Evolutionary conservation across 495 filamentous ascomycete genomes (phyloP).

Genomic region (Talaromyces wortmannii): DNA sequence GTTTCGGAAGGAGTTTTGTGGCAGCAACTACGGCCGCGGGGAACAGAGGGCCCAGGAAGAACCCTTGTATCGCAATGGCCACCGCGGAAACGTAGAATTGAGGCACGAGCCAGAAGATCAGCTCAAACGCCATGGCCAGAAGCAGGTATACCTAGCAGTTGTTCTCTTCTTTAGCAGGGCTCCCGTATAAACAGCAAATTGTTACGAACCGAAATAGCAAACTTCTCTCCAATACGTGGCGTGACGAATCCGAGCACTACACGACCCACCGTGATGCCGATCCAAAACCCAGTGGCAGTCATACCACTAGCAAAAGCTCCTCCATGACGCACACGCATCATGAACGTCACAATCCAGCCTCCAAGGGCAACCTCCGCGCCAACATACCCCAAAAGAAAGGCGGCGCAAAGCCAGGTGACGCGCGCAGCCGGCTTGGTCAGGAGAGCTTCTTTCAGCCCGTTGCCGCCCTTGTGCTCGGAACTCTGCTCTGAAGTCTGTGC

Average conservation of each 20-base stretch:
- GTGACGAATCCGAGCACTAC: constrained; percentile 58
- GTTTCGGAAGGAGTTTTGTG: constrained; percentile 72
- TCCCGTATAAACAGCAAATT: no score
- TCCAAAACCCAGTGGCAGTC: constrained; percentile 61
- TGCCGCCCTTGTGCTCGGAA: constrained; percentile 30
- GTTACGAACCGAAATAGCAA: constrained; percentile 42
- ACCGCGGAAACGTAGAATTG: constrained; percentile 67
- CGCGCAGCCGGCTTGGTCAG: constrained; percentile 32
- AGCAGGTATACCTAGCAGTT: constrained; percentile 40
- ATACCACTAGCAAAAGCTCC: constrained; percentile 51
- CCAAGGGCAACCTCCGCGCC: constrained; percentile 82
- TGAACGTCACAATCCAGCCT: constrained; percentile 63
- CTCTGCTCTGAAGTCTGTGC: constrained; percentile 18
- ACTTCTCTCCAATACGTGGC: constrained; percentile 51
- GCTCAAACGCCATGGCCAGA: constrained; percentile 43
- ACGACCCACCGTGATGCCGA: constrained; percentile 56
- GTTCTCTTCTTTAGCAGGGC: neutral
- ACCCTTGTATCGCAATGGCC: constrained; percentile 60
- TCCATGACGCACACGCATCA: constrained; percentile 52
- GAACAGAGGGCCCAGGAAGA: constrained; percentile 62
- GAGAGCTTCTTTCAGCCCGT: constrained; percentile 47
- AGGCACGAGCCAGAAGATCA: constrained; percentile 64
- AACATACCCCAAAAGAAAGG: constrained; percentile 76
- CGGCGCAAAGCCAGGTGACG: constrained; percentile 69
- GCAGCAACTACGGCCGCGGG: constrained; percentile 72